Percentiles rank a stretch among this genome's conserved stretches.
These are phyloP conservation scores for Trichoderma semiorbis DNA, from an alignment of 2,329 filamentous ascomycete species.

Conservation along the genomic window DNA sequence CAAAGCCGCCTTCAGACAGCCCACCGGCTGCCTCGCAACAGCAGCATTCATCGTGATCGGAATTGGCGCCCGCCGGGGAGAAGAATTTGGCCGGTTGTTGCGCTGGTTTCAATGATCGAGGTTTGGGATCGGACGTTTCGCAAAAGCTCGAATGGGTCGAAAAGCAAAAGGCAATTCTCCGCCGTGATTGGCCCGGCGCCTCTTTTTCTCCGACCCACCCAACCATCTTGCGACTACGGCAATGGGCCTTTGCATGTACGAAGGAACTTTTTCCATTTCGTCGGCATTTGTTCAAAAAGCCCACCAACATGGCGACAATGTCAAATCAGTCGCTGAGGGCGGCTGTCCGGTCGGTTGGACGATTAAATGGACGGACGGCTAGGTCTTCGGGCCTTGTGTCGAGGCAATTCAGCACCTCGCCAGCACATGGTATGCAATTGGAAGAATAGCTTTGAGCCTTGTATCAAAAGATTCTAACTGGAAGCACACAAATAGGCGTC, in stretches of 20 bases:
- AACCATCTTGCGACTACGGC: background rate
- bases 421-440: conserved; percentile 28
- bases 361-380: conserved; percentile 5
- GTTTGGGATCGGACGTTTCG: conserved; percentile 3
- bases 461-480: background rate
- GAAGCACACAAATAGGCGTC: conserved; percentile 28
- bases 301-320: conserved; percentile 16
- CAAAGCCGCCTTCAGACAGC: conserved; percentile 65
- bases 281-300: background rate
- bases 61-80: background rate
- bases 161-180: conserved; percentile 34
- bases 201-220: conserved; percentile 31
- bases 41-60: conserved; percentile 56
- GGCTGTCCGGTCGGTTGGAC: conserved; percentile 26
- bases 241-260: conserved; percentile 2
- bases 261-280: conserved; percentile 20
- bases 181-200: conserved; percentile 38
- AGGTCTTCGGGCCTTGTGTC: background rate
- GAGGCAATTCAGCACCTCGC: conserved; percentile 32
- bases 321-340: conserved; percentile 25
- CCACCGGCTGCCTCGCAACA: conserved; percentile 61
- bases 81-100: conserved; percentile 17
- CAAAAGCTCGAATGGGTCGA: conserved; percentile 21
- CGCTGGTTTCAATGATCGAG: background rate
- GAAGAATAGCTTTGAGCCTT: background rate